Evolutionary conservation across 2,329 filamentous ascomycete species (phyloP).

Genomic region (Penicillium brasilianum): DNA sequence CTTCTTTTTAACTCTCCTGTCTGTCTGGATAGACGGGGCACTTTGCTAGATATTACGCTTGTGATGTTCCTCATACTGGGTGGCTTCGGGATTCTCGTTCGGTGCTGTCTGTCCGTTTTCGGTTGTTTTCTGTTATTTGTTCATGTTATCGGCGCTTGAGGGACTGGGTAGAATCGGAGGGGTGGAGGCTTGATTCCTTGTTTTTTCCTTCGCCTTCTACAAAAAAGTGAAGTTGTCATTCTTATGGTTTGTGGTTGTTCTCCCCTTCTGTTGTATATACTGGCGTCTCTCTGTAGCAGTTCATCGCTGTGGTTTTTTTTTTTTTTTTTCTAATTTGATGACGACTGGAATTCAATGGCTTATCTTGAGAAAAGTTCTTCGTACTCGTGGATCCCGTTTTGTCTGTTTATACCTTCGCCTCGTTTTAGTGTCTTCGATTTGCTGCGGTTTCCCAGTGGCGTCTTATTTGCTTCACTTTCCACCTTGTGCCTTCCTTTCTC

Average conservation of each 20-base stretch:
- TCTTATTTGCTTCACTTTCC: neutral
- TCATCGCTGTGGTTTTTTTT: slow-evolving; percentile 15
- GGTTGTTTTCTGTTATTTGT: slow-evolving; percentile 20
- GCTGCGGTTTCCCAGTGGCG: neutral
- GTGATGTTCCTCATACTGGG: slow-evolving; percentile 31
- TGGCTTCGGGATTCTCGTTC: slow-evolving; percentile 28
- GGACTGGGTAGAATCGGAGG: slow-evolving; percentile 23
- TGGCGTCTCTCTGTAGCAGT: slow-evolving; percentile 18
- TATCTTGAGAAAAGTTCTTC: neutral
- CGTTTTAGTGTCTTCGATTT: neutral
- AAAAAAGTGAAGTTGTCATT: slow-evolving; percentile 28
- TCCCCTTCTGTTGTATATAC: slow-evolving; percentile 38
- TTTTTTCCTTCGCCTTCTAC: slow-evolving; percentile 12
- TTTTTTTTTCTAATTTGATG: slow-evolving; percentile 16
- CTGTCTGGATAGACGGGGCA: slow-evolving; percentile 43
- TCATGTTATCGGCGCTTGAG: slow-evolving; percentile 29
- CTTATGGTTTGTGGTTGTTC: slow-evolving; percentile 12
- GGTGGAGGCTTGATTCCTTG: slow-evolving; percentile 18
- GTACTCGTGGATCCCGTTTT: neutral
- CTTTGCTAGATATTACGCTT: slow-evolving; percentile 32
- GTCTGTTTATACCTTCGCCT: neutral
- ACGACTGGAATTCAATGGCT: slow-evolving; percentile 16
- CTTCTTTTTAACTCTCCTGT: slow-evolving; percentile 28
- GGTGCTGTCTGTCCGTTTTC: slow-evolving; percentile 15
- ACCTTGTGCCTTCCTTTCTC: slow-evolving; percentile 1